phyloP scores from a whole-genome alignment of 1,139 yeast genomes.

The Sugiyamaella novakii region DNA sequence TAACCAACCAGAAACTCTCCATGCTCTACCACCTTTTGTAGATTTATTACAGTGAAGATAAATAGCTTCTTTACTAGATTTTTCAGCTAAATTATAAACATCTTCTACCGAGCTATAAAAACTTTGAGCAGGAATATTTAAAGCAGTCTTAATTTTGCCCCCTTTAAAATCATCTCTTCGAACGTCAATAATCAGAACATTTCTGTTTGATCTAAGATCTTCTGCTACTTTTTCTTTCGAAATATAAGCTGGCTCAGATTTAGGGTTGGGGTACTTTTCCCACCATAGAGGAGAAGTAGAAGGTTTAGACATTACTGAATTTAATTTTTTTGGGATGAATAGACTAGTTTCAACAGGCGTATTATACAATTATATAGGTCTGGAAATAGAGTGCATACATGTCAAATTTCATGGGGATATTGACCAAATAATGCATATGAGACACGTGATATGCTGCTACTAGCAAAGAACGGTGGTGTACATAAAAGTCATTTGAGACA shows the following conservation, averaged over 20 bases:
- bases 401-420: no score
- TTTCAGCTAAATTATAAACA: slow-evolving; percentile 30
- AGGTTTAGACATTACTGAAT: no score
- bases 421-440: no score
- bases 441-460: no score
- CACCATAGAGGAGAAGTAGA: slow-evolving; percentile 32
- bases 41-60: slow-evolving; percentile 32
- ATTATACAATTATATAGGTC: no score
- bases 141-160: slow-evolving; percentile 34
- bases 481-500: no score
- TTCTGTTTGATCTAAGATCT: slow-evolving; percentile 23
- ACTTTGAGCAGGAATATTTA: slow-evolving; percentile 36
- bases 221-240: slow-evolving; percentile 28
- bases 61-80: slow-evolving; percentile 30
- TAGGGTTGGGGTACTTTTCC: slow-evolving; percentile 29
- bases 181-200: slow-evolving; percentile 31
- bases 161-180: slow-evolving; percentile 33
- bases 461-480: no score
- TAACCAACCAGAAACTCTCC: slow-evolving; percentile 34
- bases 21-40: slow-evolving; percentile 28
- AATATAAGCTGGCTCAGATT: slow-evolving; percentile 27
- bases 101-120: slow-evolving; percentile 28
- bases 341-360: no score
- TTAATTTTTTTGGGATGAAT: no score
- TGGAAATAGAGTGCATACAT: no score